Evolutionary conservation across 208 protist species (phyloP), one percentile per base, ranked within the genome.

Genomic region (Crithidia brevicula): DNA sequence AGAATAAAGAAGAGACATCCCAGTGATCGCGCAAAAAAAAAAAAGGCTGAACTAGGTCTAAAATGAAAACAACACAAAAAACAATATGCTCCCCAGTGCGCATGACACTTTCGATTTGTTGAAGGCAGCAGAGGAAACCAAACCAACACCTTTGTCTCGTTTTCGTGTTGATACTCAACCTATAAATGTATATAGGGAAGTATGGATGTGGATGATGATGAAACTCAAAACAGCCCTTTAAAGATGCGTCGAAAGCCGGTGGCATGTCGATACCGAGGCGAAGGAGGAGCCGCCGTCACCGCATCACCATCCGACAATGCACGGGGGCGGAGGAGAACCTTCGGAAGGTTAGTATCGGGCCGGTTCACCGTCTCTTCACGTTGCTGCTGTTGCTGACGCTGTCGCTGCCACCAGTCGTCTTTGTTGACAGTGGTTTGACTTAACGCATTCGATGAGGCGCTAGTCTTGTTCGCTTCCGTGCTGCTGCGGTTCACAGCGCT

Each of bases 201-300:
- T n/a, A n/a, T n/a, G n/a, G n/a, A n/a, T n/a, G n/a, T n/a, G n/a
- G n/a, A n/a, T n/a, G n/a, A n/a, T n/a, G n/a, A n/a, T n/a, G n/a
- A n/a, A n/a, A n/a, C n/a, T 59, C 16, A 59, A 1, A 59, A 9
- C 4, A 46, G 2, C 31, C 53, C 53, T n/a, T 59, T 59, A 22
- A 59, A 59, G 20, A 46, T 43, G 15, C 34, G 53, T 31, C 31
- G 53, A 10, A 59, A 46, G 22, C 53, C 34, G 53, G 42, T 59
- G 53, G 34, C 33, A 34, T 36, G 53, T 10, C 34, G 53, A n/a
- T 46, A 46, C 11, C 53, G 53, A 5, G 28, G 53, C 16, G 20
- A 16, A 3, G 3, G 13, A n/a, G n/a, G n/a, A n/a, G n/a, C n/a
- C 1, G n/a, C 34, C 7, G 53, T 20, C 10, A 23, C n/a, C 31